These are phyloP conservation scores for Thymus mandschuricus DNA, from an alignment of 257 asterid genomes.

Conservation along the genomic window DNA sequence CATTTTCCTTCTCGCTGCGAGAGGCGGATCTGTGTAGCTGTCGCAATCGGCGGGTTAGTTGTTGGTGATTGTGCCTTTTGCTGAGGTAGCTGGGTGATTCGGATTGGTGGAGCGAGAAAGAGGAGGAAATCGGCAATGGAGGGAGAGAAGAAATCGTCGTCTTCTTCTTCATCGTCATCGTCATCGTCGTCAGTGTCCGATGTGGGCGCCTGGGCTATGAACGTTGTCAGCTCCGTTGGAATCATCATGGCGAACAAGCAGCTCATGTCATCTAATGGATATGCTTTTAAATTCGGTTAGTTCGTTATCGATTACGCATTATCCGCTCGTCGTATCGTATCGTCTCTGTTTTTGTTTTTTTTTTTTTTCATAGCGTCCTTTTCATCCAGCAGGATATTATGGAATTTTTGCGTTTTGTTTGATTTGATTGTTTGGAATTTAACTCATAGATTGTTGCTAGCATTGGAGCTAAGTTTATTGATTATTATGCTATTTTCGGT, in stretches of 20 bases:
- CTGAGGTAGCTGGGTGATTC: constrained; percentile 22
- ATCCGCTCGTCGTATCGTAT: not conserved
- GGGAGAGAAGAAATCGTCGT: constrained; percentile 59
- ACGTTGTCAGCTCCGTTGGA: constrained; percentile 91
- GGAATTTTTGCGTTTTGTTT: constrained; percentile 22
- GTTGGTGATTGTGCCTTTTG: not conserved
- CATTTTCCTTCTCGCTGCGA: constrained; percentile 1
- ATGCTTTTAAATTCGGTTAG: constrained; percentile 83
- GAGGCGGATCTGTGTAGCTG: constrained; percentile 42
- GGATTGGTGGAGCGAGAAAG: constrained; percentile 29
- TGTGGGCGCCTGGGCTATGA: constrained; percentile 99
- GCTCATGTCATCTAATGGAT: constrained; percentile 84
- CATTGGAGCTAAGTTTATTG: not conserved
- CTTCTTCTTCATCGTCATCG: constrained; percentile 31
- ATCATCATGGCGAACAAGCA: constrained; percentile 96
- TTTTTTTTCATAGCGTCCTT: not conserved
- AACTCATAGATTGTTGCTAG: constrained; percentile 12
- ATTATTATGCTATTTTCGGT: not conserved
- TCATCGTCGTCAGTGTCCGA: constrained; percentile 64
- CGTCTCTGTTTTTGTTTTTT: not conserved
- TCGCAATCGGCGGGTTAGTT: not conserved
- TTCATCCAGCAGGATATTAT: not conserved
- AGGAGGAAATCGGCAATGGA: constrained; percentile 51
- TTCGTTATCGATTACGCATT: constrained; percentile 18
- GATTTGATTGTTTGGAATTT: constrained; percentile 4